phyloP scores from a whole-genome alignment of 2,329 filamentous ascomycete genomes.

The Colletotrichum tropicale region DNA sequence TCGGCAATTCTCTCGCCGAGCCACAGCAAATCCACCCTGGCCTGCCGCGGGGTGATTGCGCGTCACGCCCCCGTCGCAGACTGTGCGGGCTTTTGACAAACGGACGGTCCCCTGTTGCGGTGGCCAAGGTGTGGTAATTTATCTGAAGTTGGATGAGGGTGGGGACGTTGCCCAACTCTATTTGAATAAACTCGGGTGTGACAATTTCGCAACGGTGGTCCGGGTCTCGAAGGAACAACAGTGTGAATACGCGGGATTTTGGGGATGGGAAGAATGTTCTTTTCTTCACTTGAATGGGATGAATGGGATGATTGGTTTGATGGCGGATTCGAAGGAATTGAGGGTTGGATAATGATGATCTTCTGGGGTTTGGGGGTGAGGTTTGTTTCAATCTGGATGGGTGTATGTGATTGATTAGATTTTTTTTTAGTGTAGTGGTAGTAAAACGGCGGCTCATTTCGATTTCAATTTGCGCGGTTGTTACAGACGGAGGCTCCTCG shows the following conservation, averaged over 20 bases:
- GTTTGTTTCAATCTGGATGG: not conserved
- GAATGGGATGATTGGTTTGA: not conserved
- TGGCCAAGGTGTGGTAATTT: not conserved
- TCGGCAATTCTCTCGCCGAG: not conserved
- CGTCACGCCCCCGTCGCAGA: not conserved
- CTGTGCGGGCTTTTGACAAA: not conserved
- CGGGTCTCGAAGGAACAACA: too few species aligned
- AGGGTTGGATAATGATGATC: not conserved
- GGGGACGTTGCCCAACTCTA: not conserved
- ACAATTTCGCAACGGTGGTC: not conserved
- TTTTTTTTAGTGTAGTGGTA: not conserved
- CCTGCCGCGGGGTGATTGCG: not conserved
- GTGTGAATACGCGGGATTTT: not conserved
- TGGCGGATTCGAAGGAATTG: not conserved
- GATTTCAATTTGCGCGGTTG: not conserved
- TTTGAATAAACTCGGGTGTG: not conserved
- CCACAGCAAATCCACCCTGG: not conserved
- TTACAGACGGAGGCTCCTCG: not conserved
- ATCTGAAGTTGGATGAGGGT: not conserved
- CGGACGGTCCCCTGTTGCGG: not conserved
- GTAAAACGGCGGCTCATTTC: not conserved
- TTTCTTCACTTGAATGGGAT: not conserved
- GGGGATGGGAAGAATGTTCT: not conserved
- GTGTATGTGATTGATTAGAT: not conserved
- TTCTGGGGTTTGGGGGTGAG: not conserved